These are phyloP conservation scores for Aurinia saxatilis DNA, from an alignment of 345 rosid genomes.

Conservation along the genomic window DNA sequence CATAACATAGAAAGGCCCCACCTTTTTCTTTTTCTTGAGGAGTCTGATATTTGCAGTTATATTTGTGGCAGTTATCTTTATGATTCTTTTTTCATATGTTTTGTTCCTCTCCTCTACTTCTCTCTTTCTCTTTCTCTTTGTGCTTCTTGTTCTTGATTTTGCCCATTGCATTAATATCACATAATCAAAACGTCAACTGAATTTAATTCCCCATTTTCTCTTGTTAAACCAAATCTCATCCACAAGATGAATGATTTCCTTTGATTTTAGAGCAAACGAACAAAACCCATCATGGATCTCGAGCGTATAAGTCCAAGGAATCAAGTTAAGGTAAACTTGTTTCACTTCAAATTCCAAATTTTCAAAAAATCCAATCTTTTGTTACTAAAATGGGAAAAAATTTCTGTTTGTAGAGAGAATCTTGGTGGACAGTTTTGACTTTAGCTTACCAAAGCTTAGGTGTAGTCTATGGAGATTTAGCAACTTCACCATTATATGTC, in stretches of 20 bases:
- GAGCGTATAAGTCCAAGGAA: conserved; percentile 37
- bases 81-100: conserved; percentile 19
- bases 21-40: neutral
- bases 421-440: conserved; percentile 69
- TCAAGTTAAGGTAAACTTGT: conserved; percentile 50
- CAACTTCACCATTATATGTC: conserved; percentile 79
- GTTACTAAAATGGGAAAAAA: neutral
- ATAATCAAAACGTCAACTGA: conserved; percentile 6
- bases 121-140: neutral
- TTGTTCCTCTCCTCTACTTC: conserved; percentile 4
- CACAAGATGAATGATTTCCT: neutral
- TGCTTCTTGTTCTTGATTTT: conserved; percentile 14
- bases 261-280: conserved; percentile 8
- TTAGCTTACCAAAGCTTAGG: conserved; percentile 86
- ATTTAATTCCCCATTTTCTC: neutral
- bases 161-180: conserved; percentile 11
- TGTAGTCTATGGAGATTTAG: conserved; percentile 85
- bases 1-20: conserved; percentile 25
- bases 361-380: conserved; percentile 10
- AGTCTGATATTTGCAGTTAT: conserved; percentile 27
- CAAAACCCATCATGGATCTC: conserved; percentile 52
- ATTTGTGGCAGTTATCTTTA: conserved; percentile 31
- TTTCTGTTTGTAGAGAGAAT: conserved; percentile 47
- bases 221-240: conserved; percentile 6
- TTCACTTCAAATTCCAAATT: neutral